Conservation (phyloP, 169 alveolate genomes). For the Eimeria nieschulzi region DNA sequence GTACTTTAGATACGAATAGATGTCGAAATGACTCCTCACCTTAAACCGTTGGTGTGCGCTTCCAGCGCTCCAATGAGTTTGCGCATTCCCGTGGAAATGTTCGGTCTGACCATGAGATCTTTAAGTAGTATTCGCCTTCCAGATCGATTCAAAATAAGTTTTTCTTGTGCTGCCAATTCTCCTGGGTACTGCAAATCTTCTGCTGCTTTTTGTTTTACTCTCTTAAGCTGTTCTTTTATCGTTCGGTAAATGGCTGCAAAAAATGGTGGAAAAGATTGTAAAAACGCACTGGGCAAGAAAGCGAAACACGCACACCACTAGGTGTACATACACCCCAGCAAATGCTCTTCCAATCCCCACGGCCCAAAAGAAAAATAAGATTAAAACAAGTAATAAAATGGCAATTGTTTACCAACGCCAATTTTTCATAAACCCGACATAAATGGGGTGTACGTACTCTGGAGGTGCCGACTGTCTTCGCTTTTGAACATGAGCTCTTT, state of each 20-base stretch:
- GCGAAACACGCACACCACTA: not conserved
- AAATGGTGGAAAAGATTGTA: not conserved
- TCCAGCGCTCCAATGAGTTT: slow-evolving; percentile 92
- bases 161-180: slow-evolving; percentile 92
- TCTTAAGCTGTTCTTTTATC: slow-evolving; percentile 94
- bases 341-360: too few relatives aligned
- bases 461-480: slow-evolving; percentile 88
- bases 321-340: not conserved
- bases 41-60: slow-evolving; percentile 96
- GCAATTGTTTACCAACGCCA: not conserved
- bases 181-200: slow-evolving; percentile 90
- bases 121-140: slow-evolving; percentile 85
- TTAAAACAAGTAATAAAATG: not conserved
- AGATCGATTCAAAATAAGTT: slow-evolving; percentile 84
- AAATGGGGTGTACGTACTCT: slow-evolving; percentile 53
- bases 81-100: slow-evolving; percentile 79
- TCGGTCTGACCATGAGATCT: slow-evolving; percentile 87
- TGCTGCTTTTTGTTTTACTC: slow-evolving; percentile 92
- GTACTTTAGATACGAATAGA: too few relatives aligned
- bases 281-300: too few relatives aligned
- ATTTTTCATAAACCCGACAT: not conserved
- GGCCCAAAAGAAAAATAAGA: not conserved
- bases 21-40: slow-evolving; percentile 75
- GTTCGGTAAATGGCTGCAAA: slow-evolving; percentile 83
- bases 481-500: slow-evolving; percentile 94